Evolutionary conservation across 208 protist species (phyloP).

Genomic region (Borovskyia barvae): DNA sequence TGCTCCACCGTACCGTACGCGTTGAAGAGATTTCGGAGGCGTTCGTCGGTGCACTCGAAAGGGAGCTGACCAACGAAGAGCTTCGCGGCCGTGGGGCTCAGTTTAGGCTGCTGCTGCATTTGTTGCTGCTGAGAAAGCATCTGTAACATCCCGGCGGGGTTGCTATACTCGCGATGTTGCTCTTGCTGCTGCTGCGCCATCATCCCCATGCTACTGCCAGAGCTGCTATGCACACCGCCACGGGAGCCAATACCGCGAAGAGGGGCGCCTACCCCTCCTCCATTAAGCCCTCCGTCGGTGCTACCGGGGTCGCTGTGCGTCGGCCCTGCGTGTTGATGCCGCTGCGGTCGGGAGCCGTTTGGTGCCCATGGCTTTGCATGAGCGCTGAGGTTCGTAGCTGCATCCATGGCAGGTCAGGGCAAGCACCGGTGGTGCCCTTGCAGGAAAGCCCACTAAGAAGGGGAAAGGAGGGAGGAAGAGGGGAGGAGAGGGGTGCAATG

Average conservation of each 20-base stretch:
- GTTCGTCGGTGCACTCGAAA: conserved; percentile 84
- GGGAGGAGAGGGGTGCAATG: too few relatives aligned
- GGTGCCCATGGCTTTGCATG: conserved; percentile 70
- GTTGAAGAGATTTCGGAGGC: conserved; percentile 77
- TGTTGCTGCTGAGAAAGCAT: conserved; percentile 21
- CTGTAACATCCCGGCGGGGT: conserved; percentile 5
- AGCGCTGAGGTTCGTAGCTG: conserved; percentile 43
- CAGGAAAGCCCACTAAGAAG: too few relatives aligned
- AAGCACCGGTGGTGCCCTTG: too few relatives aligned
- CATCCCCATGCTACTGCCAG: conserved; percentile 18
- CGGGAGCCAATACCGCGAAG: conserved; percentile 9
- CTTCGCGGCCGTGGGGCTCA: conserved; percentile 52
- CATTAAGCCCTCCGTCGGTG: conserved; percentile 14
- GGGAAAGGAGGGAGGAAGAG: too few relatives aligned
- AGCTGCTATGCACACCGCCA: conserved; percentile 15
- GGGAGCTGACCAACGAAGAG: conserved; percentile 87
- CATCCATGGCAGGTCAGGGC: too few relatives aligned
- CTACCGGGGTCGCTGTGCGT: conserved; percentile 8
- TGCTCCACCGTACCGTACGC: conserved; percentile 84
- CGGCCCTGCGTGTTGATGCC: conserved; percentile 12
- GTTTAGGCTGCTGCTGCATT: conserved; percentile 33
- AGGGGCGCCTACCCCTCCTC: neutral
- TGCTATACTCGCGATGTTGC: conserved; percentile 16
- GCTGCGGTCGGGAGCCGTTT: conserved; percentile 4
- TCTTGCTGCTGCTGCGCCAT: conserved; percentile 12